Evolutionary conservation across 176 grass and related monocot species (phyloP).

Genomic region (Dendrocalamus sinicus): DNA sequence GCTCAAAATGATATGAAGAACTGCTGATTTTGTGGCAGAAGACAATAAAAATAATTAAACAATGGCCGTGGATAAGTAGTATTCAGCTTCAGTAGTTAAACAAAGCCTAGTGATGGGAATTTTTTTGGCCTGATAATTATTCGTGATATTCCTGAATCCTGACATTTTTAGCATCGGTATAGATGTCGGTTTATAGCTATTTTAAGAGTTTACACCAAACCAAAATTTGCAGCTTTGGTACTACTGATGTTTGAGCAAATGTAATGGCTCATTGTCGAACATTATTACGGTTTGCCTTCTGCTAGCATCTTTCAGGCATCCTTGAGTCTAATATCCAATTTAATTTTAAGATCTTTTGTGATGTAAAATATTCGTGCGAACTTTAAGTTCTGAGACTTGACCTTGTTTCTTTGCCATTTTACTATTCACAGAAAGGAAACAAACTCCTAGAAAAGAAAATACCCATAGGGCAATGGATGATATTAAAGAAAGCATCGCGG

Average conservation of each 20-base stretch:
- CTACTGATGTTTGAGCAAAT: slow-evolving; percentile 6
- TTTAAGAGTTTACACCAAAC: background rate
- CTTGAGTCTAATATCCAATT: background rate
- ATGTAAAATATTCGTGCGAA: background rate
- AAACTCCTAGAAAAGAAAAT: slow-evolving; percentile 65
- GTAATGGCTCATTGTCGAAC: background rate
- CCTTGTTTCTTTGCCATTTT: slow-evolving; percentile 20
- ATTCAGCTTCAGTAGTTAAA: background rate
- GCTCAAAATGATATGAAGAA: background rate
- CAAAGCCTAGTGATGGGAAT: background rate
- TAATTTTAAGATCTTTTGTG: background rate
- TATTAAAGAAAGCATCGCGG: slow-evolving; percentile 79
- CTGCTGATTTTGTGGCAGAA: background rate
- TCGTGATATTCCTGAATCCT: background rate
- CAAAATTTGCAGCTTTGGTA: slow-evolving; percentile 8
- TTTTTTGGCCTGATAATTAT: background rate
- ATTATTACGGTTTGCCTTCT: background rate
- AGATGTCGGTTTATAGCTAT: background rate
- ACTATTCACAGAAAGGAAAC: slow-evolving; percentile 64
- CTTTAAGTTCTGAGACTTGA: background rate
- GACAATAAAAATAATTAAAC: background rate
- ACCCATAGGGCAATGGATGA: slow-evolving; percentile 91
- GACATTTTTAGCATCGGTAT: background rate
- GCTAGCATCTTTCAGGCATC: background rate
- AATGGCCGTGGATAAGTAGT: background rate